Evolutionary conservation across 192 early-diverging fungal species (phyloP).

Genomic region (Coemansia sp.): DNA sequence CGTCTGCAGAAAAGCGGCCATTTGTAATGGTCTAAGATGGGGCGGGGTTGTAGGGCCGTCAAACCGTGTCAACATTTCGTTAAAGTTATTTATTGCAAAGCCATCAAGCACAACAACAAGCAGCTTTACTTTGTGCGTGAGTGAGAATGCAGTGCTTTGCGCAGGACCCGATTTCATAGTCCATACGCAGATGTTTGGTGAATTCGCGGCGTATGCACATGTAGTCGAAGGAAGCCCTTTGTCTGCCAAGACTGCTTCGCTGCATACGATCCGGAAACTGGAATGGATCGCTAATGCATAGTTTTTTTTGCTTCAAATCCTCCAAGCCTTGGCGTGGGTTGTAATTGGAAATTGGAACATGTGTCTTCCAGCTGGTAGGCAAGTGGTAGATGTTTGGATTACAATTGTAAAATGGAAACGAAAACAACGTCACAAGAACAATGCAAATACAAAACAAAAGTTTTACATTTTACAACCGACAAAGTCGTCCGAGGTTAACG

Average conservation of each 20-base stretch:
- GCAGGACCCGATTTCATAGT: not conserved
- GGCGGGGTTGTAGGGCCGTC: not conserved
- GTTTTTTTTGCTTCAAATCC: constrained; percentile 10
- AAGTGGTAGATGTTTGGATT: no score
- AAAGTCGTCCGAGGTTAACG: no score
- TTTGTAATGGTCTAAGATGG: no score
- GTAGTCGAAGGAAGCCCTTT: not conserved
- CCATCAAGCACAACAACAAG: constrained; percentile 12
- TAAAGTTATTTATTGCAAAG: constrained; percentile 13
- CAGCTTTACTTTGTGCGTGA: constrained; percentile 9
- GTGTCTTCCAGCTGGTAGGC: not conserved
- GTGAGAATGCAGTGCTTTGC: constrained; percentile 21
- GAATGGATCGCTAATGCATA: constrained; percentile 3
- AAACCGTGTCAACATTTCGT: constrained; percentile 4
- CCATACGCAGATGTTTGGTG: not conserved
- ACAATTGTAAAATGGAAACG: not conserved
- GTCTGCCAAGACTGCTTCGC: not conserved
- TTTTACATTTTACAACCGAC: no score
- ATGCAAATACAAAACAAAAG: not conserved
- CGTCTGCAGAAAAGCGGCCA: no score
- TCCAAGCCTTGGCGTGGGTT: constrained; percentile 4
- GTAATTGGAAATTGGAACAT: constrained; percentile 16
- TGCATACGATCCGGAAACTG: constrained; percentile 7
- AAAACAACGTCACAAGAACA: not conserved
- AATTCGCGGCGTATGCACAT: constrained; percentile 1